Base-by-base conservation (phyloP, 164 flowering plant species). In the Liriodendron chinense region DNA sequence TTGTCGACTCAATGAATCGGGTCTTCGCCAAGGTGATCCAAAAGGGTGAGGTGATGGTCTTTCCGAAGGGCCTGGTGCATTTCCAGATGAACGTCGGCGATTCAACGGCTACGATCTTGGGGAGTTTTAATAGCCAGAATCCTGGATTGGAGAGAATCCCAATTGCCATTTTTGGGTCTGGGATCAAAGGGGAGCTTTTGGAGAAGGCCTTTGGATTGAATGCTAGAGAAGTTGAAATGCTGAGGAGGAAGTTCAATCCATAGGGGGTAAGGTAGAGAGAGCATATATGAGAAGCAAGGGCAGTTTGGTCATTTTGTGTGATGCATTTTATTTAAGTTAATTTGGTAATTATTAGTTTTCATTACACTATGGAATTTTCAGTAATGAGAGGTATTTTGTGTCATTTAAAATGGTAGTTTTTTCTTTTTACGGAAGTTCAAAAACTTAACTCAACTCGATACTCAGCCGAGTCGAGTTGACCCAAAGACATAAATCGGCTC, bases 21-120 rank as follows among this genome's bases (percentile, higher is more conserved):
- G 78, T 89, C 20, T 92, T 83, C 56, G 88, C 94, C 0, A 83
- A 65, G 76, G 84, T 90, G 56, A 68, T 92, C 7, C 85, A 75
- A 74, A 76, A 82, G 68, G 96, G 96, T 34, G 92, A 92, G 70
- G 91, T 90, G 28, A 89, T 89, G 94, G 89, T 90, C 69, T 89
- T 78, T 56, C 94, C 96, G 0, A 82, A 83, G 57, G 96, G 94
- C 0, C 78, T 92, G 9, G 77, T 89, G 20, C 94, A 89, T 74
- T 91, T 92, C 70, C 91, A 86, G 75, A 89, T 90, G 94, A 92
- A 92, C 26, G 88, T 90, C 0, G 96, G 96, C 0, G 75, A 83
- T 8, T 43, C 80, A 2, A 73, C 78, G 43, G 96, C 94, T 0
- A 87, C 89, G 1, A 74, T 92, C 14, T 77, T 84, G 18, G 92